A percentile compares a stretch with the other conserved stretches of the same genome.
These are phyloP conservation scores for Lentinula aciculospora DNA, from an alignment of 768 basidiomycete genomes.

Conservation along the genomic window DNA sequence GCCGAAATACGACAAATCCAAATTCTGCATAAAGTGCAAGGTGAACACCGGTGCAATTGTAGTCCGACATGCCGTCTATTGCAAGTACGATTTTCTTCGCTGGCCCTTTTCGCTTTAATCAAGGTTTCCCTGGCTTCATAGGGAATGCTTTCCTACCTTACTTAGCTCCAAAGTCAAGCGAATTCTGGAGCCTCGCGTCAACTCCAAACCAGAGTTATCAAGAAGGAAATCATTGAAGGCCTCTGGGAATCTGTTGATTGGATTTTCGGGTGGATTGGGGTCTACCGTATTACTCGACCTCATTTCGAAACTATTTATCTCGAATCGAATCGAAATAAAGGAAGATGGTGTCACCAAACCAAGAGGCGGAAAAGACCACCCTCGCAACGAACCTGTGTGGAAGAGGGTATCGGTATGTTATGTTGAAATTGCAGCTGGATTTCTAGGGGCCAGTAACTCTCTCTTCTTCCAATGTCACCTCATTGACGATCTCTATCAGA, in stretches of 20 bases:
- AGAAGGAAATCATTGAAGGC: conserved; percentile 60
- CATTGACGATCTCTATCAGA: conserved; percentile 28
- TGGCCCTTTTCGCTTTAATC: neutral
- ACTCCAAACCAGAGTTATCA: conserved; percentile 46
- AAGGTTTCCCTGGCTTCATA: conserved; percentile 65
- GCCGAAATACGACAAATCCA: conserved; percentile 62
- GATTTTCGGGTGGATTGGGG: conserved; percentile 74
- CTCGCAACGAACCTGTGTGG: conserved; percentile 60
- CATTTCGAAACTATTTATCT: conserved; percentile 54
- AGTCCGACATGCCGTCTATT: conserved; percentile 77
- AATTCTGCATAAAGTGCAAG: conserved; percentile 73
- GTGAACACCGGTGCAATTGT: conserved; percentile 57
- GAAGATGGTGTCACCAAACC: conserved; percentile 22
- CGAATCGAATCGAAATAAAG: conserved; percentile 18
- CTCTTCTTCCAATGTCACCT: conserved; percentile 5
- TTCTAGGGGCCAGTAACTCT: conserved; percentile 46
- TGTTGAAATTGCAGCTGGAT: conserved; percentile 60
- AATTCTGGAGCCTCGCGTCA: conserved; percentile 59
- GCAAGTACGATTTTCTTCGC: conserved; percentile 50
- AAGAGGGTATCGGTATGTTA: conserved; percentile 57
- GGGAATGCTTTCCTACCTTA: no score
- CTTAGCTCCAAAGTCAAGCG: conserved; percentile 60
- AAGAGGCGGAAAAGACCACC: conserved; percentile 61
- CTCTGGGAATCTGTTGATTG: conserved; percentile 61
- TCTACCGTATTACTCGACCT: conserved; percentile 71